Base-by-base conservation (phyloP, 805 yeast species). In the Priceomyces melissophilus region DNA sequence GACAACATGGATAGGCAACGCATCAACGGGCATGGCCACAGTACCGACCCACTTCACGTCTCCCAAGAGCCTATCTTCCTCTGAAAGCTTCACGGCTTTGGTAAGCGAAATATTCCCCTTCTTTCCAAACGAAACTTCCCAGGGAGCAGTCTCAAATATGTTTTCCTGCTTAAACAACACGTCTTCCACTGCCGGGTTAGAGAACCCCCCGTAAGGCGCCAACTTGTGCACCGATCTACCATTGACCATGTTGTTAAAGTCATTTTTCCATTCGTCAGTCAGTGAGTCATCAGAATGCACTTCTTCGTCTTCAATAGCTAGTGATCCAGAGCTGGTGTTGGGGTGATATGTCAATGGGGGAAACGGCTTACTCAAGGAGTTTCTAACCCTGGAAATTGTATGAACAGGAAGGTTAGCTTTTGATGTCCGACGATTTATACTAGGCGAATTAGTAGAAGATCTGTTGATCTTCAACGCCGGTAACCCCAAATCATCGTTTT, bases 91-190 rank as follows among this genome's bases (percentile, higher is more conserved):
- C 11, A 93, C 77, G 0, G 98, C 96, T 50, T 93, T 91, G 46
- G 79, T 78, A 53, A 93, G 73, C 7, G 96, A 93, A 26, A 90
- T 95, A 55, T 93, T 93, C 6, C 97, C 96, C 48, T 81, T 81
- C 6, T 65, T 71, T 32, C 81, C 77, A n/a, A 75, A 75, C 2
- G 79, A 82, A 20, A 90, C 78, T 31, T 71, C 67, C 95, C 96
- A 88, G 3, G 87, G 84, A 4, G 87, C 80, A 10, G 67, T 64
- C 35, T 73, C 76, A 55, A 78, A 79, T 11, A 78, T 60, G 42
- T 71, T 72, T n/a, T 63, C 55, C 30, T 68, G 66, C 38, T 63
- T 55, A 10, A 58, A 45, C 14, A 80, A 60, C n/a, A 73, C 65
- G 13, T 65, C 63, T 38, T 75, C 71, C 35, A 79, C 65, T 39